A percentile compares a stretch with the other conserved stretches of the same genome.
Conservation (phyloP, 345 rosid species). For the Lepidium africanum region DNA sequence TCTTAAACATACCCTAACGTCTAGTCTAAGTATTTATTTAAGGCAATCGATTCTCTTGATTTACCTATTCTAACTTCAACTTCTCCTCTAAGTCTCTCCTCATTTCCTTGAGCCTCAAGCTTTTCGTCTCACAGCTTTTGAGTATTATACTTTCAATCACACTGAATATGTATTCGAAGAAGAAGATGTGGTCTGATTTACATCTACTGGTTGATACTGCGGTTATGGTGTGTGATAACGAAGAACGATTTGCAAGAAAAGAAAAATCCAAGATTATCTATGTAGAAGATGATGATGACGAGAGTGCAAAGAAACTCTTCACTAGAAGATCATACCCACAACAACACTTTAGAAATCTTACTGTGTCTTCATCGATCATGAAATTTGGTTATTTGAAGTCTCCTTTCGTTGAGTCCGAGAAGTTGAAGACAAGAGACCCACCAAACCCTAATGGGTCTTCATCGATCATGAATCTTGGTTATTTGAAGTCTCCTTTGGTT, state of each 20-base stretch:
- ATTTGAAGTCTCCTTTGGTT: neutral
- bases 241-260: neutral
- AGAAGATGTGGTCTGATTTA: too few species aligned
- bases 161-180: too few species aligned
- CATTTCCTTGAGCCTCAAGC: too few species aligned
- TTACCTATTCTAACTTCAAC: too few species aligned
- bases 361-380: neutral
- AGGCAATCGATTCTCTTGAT: too few species aligned
- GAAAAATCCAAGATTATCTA: neutral
- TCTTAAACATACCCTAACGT: too few species aligned
- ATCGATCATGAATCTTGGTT: neutral
- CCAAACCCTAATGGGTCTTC: neutral
- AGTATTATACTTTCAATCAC: too few species aligned
- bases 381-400: neutral
- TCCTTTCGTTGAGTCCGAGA: neutral
- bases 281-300: neutral
- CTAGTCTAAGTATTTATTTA: too few species aligned
- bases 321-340: neutral
- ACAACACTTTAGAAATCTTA: neutral
- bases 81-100: too few species aligned
- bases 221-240: neutral
- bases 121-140: too few species aligned
- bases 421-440: neutral
- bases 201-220: too few species aligned
- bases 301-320: neutral